Percentiles rank a stretch among this genome's conserved stretches.
phyloP scores from a whole-genome alignment of 2,329 filamentous ascomycete genomes.

The Aspergillus sp. region DNA sequence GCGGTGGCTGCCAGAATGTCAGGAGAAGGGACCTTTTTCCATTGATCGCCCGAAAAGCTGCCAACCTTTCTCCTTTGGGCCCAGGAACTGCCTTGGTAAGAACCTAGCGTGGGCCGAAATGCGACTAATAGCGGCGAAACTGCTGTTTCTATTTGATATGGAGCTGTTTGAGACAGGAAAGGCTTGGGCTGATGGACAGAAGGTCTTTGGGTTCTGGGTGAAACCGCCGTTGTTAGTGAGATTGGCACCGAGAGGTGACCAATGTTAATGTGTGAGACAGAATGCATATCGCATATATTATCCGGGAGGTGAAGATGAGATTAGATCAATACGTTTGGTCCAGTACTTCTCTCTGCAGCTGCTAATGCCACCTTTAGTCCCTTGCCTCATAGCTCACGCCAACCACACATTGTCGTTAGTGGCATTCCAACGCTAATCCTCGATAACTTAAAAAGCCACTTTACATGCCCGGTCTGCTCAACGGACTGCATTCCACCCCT shows the following conservation, averaged over 20 bases:
- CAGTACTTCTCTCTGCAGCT: too few species aligned
- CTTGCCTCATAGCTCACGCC: too few species aligned
- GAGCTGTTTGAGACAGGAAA: neutral
- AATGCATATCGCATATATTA: too few species aligned
- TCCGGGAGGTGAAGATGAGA: neutral
- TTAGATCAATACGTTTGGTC: too few species aligned
- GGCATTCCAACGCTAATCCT: too few species aligned
- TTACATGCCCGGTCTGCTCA: too few species aligned
- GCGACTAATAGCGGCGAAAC: slow-evolving; percentile 7
- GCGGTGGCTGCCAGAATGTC: neutral
- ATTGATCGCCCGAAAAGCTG: slow-evolving; percentile 23
- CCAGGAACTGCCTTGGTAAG: slow-evolving; percentile 33
- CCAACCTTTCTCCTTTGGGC: slow-evolving; percentile 35
- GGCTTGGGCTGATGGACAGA: neutral
- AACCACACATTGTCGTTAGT: too few species aligned
- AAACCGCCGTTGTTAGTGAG: neutral
- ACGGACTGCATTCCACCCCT: too few species aligned
- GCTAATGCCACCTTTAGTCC: too few species aligned
- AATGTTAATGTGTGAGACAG: too few species aligned
- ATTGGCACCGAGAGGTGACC: neutral
- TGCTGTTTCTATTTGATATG: slow-evolving; percentile 1
- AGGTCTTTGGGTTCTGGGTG: slow-evolving; percentile 10
- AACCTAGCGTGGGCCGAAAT: slow-evolving; percentile 16
- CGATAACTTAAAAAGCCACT: too few species aligned
- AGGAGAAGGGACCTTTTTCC: neutral